phyloP scores from a whole-genome alignment of 176 grass and related monocot species.

The Urochloa ruziziensis region DNA sequence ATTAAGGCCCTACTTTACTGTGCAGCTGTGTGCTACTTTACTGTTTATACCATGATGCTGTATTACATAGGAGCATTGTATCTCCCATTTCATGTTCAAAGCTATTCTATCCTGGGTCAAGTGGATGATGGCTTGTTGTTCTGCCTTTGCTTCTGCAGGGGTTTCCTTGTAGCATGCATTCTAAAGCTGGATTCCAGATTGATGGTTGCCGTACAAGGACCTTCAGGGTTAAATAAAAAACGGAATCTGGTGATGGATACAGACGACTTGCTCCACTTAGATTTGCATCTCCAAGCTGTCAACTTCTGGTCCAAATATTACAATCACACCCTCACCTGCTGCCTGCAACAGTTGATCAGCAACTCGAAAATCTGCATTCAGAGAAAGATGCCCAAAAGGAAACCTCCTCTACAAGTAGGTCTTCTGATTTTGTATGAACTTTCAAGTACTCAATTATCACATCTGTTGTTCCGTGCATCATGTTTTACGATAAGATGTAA shows the following conservation, averaged over 20 bases:
- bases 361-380: conserved; percentile 76
- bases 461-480: not conserved
- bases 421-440: not conserved
- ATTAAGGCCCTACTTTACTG: not conserved
- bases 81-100: not conserved
- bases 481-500: not conserved
- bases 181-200: conserved; percentile 40
- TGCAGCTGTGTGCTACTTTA: not conserved
- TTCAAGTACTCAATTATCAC: not conserved
- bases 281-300: conserved; percentile 83
- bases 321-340: conserved; percentile 80
- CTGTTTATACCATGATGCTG: not conserved
- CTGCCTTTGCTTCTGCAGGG: too few species aligned
- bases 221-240: conserved; percentile 51
- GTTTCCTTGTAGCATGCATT: conserved; percentile 38
- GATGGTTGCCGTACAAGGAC: conserved; percentile 34
- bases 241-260: conserved; percentile 48
- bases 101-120: not conserved
- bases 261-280: conserved; percentile 65
- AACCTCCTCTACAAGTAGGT: conserved; percentile 83
- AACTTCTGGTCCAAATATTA: conserved; percentile 84
- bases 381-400: conserved; percentile 65
- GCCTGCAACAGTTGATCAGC: conserved; percentile 80
- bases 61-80: conserved; percentile 9
- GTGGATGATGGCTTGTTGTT: conserved; percentile 23